These are phyloP conservation scores for Albugo laibachii DNA, from an alignment of 352 stramenopile genomes.

Conservation along the genomic window DNA sequence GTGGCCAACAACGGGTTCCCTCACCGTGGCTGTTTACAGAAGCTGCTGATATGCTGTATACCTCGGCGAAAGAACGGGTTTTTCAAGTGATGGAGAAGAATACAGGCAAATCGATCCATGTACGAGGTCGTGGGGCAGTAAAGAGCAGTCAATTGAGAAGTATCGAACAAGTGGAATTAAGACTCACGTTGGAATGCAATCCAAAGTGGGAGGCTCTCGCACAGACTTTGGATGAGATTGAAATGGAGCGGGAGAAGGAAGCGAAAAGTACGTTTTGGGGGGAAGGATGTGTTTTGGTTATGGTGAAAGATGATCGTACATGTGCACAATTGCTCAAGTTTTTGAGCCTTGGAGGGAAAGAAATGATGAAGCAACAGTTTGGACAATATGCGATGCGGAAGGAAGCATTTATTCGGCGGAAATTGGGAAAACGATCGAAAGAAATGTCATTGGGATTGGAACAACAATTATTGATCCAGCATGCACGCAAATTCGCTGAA, in stretches of 20 bases:
- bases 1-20: conserved; percentile 52
- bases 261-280: conserved; percentile 11
- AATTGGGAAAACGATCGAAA: conserved; percentile 12
- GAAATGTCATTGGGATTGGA: conserved; percentile 23
- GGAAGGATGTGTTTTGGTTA: conserved; percentile 45
- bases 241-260: conserved; percentile 19
- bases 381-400: conserved; percentile 61
- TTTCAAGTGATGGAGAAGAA: conserved; percentile 65
- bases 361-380: conserved; percentile 76
- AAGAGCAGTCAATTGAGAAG: background rate
- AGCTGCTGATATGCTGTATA: conserved; percentile 84
- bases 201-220: conserved; percentile 88
- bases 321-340: conserved; percentile 68
- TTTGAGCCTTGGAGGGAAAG: conserved; percentile 41
- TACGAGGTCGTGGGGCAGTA: conserved; percentile 7
- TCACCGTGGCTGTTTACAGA: conserved; percentile 91
- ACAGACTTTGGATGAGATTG: conserved; percentile 85
- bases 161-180: conserved; percentile 20
- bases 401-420: conserved; percentile 30
- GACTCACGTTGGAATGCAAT: conserved; percentile 74
- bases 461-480: conserved; percentile 34
- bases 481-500: conserved; percentile 26
- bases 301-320: conserved; percentile 81
- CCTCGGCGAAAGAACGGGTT: conserved; percentile 83
- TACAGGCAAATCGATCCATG: conserved; percentile 21